Evolutionary conservation across 75 land plant species (phyloP), one percentile per base, ranked within the genome.

Genomic region (Isoetes taiwanensis): DNA sequence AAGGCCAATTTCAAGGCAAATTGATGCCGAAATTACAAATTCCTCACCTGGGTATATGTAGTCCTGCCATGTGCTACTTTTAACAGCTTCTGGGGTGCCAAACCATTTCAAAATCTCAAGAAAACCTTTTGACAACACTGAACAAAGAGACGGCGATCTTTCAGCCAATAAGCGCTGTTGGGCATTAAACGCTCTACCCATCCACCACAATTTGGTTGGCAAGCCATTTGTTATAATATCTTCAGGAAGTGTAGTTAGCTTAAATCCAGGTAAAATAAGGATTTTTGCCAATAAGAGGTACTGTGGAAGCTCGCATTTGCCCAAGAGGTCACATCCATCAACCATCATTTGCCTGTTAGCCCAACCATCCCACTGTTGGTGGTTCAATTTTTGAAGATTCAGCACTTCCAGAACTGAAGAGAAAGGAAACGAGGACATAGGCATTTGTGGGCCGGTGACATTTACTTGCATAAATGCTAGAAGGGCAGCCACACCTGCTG

Each of bases 131-230:
- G 63, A 68, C 34, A 81, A 52, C 28, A 60, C 41, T 35, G 74
- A 64, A 53, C 63, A 73, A 57, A 91, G 59, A 33, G 88, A 74
- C 60, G 80, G 78, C 0, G 83, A 91, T 32, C 72, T 74, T 65
- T 86, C 97, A 56, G 77, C 94, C 61, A 86, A 57, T 20, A 80
- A 56, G 28, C 72, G 73, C 62, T 86, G 94, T 14, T 91, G 88
- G 41, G 66, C 41, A 43, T 80, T 32, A 3, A 80, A 16, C 12
- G 80, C 25, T 39, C 85, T 70, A 9, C 56, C 64, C 29, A 76
- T 30, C 97, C 97, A 91, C 97, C 94, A 86, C 14, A 73, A 62
- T 41, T 76, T 68, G 55, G 64, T 80, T 58, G 64, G 65, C 8
- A 59, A 24, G 19, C 65, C 75, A 60, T 5, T 46, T 27, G 55